These are phyloP conservation scores for Hebeloma cylindrosporum DNA, from an alignment of 768 basidiomycete genomes.

Conservation along the genomic window DNA sequence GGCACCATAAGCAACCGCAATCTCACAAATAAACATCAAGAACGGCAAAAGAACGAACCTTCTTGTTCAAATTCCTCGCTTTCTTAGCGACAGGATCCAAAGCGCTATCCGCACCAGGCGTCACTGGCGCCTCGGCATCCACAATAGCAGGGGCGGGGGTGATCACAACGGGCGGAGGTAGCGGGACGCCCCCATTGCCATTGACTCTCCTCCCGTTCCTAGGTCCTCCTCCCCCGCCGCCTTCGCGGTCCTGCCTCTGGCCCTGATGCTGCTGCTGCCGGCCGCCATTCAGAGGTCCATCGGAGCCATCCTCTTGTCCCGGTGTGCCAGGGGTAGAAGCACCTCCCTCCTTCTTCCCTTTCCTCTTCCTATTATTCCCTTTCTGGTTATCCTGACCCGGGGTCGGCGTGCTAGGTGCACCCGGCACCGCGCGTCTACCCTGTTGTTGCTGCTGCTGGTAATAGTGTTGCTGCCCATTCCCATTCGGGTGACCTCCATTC, in stretches of 20 bases:
- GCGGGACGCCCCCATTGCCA: conserved; percentile 21
- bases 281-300: conserved; percentile 6
- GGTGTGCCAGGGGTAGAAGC: conserved; percentile 16
- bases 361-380: conserved; percentile 60
- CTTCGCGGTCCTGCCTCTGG: conserved; percentile 2
- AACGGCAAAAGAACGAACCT: conserved; percentile 49
- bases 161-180: conserved; percentile 11
- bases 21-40: not conserved
- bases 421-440: conserved; percentile 69
- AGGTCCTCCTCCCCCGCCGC: conserved; percentile 9
- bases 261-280: conserved; percentile 26
- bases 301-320: conserved; percentile 43
- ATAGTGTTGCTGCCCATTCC: conserved; percentile 27
- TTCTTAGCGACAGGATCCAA: conserved; percentile 89
- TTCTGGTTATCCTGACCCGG: conserved; percentile 47
- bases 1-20: conserved; percentile 4
- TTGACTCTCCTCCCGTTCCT: conserved; percentile 23
- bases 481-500: conserved; percentile 34
- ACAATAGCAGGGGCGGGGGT: conserved; percentile 16
- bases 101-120: conserved; percentile 54
- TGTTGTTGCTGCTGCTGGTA: conserved; percentile 10
- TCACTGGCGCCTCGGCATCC: conserved; percentile 43
- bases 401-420: conserved; percentile 56
- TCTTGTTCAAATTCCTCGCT: conserved; percentile 92
- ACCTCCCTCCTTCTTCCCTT: conserved; percentile 41